Evolutionary conservation across 2,329 filamentous ascomycete species (phyloP).

Genomic region (Colletotrichum godetiae): DNA sequence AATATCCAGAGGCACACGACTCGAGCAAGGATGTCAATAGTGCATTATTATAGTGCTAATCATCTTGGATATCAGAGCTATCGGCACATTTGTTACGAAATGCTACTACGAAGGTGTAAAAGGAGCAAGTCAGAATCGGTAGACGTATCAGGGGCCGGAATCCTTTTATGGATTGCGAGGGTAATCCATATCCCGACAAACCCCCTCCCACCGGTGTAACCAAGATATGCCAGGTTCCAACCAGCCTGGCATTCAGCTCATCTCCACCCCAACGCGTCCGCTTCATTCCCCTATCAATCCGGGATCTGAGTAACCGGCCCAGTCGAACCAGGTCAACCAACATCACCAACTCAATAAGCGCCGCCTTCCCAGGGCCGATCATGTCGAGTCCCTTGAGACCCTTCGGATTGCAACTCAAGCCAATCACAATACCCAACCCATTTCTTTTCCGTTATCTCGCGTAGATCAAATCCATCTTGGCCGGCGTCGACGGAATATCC

Average conservation of each 20-base stretch:
- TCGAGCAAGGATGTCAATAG: not conserved
- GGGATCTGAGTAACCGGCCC: not conserved
- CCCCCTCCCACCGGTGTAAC: not conserved
- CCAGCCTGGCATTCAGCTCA: not conserved
- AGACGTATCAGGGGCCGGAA: not conserved
- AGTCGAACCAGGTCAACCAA: not conserved
- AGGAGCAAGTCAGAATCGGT: not conserved
- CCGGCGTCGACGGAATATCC: constrained; percentile 49
- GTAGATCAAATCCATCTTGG: constrained; percentile 51
- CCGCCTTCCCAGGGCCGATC: constrained; percentile 31
- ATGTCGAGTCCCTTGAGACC: constrained; percentile 14
- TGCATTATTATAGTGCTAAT: not conserved
- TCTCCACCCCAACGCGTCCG: not conserved
- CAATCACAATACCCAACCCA: constrained; percentile 43
- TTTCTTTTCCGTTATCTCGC: constrained; percentile 49
- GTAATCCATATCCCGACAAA: not conserved
- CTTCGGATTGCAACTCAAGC: constrained; percentile 24
- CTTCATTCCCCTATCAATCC: not conserved
- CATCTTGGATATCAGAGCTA: not conserved
- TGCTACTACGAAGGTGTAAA: not conserved
- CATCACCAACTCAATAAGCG: constrained; percentile 13
- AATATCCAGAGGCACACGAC: not conserved
- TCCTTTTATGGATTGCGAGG: not conserved
- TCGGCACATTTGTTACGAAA: not conserved
- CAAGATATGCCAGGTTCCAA: not conserved